Percentiles rank a stretch among this genome's conserved stretches.
phyloP scores from a whole-genome alignment of 208 protist genomes.

The Leishmania braziliensis region DNA sequence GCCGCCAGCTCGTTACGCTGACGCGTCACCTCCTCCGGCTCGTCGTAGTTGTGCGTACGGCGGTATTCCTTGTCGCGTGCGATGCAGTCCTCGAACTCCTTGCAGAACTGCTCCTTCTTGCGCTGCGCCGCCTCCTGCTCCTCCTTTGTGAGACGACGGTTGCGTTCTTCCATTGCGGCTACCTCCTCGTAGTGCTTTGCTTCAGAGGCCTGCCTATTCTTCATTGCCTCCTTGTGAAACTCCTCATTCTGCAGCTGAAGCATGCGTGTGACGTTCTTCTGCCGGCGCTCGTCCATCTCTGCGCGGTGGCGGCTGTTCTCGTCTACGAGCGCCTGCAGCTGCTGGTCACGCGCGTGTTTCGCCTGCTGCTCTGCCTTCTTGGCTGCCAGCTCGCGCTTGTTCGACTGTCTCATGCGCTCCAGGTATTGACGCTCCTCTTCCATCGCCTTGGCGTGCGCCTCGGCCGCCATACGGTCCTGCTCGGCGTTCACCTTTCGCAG shows the following conservation, averaged over 20 bases:
- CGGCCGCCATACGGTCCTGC: conserved; percentile 43
- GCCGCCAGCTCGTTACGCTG: conserved; percentile 71
- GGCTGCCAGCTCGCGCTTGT: conserved; percentile 59
- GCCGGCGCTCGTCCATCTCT: conserved; percentile 61
- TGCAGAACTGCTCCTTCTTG: conserved; percentile 65
- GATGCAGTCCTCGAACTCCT: conserved; percentile 71
- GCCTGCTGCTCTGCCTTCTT: conserved; percentile 42
- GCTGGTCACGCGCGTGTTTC: conserved; percentile 49
- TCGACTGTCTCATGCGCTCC: conserved; percentile 60
- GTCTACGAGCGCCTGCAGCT: conserved; percentile 47
- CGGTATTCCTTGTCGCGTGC: conserved; percentile 77
- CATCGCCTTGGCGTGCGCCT: conserved; percentile 43
- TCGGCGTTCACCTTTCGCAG: conserved; percentile 56
- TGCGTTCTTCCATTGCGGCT: conserved; percentile 53
- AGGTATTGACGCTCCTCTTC: conserved; percentile 65
- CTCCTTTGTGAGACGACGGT: conserved; percentile 55
- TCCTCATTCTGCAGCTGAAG: conserved; percentile 77
- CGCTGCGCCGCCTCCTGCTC: conserved; percentile 49
- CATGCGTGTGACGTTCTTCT: conserved; percentile 56
- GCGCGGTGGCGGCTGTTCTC: conserved; percentile 58
- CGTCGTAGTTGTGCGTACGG: conserved; percentile 78
- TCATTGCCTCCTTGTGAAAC: conserved; percentile 42
- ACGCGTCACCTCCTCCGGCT: conserved; percentile 64
- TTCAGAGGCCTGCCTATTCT: conserved; percentile 33
- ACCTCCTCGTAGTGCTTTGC: conserved; percentile 57